A percentile compares a stretch with the other conserved stretches of the same genome.
Evolutionary conservation across 495 filamentous ascomycete genomes (phyloP).

Genomic region (Hypomontagnella monticulosa): DNA sequence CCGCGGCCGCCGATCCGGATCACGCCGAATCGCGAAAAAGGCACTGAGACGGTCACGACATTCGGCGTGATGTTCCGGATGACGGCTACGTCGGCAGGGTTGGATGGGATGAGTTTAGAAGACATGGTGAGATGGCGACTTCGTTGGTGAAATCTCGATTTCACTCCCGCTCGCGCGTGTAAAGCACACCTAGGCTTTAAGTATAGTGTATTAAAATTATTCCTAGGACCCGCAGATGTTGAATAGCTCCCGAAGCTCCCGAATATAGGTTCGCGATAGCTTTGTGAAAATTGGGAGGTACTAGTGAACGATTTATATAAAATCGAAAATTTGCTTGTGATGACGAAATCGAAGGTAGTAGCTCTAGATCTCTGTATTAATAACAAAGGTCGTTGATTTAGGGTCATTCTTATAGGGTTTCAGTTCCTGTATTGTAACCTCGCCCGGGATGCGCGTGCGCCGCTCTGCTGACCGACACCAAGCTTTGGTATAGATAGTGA

Average conservation of each 20-base stretch:
- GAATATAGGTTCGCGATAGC: constrained; percentile 6
- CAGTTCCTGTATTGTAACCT: background rate
- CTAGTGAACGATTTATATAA: constrained; percentile 3
- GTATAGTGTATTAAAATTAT: background rate
- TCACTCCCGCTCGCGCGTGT: background rate
- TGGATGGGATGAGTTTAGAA: constrained; percentile 58
- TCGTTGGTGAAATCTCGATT: background rate
- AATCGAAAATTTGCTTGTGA: constrained; percentile 7
- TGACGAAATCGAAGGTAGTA: constrained; percentile 4
- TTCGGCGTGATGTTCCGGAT: constrained; percentile 83
- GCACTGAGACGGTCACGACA: constrained; percentile 82
- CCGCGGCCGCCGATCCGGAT: constrained; percentile 87
- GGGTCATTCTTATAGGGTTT: constrained; percentile 27
- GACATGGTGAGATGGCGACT: constrained; percentile 49
- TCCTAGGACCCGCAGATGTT: background rate
- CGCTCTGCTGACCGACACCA: constrained; percentile 4
- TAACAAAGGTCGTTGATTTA: constrained; percentile 12
- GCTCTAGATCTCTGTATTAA: background rate
- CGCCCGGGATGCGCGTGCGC: background rate
- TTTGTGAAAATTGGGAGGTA: constrained; percentile 10
- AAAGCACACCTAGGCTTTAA: background rate
- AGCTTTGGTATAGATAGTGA: background rate
- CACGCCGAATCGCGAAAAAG: constrained; percentile 83
- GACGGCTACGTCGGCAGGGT: constrained; percentile 83
- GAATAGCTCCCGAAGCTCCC: constrained; percentile 3